Conservation (phyloP, 768 basidiomycete genomes). For the Nidularia pulvinata region DNA sequence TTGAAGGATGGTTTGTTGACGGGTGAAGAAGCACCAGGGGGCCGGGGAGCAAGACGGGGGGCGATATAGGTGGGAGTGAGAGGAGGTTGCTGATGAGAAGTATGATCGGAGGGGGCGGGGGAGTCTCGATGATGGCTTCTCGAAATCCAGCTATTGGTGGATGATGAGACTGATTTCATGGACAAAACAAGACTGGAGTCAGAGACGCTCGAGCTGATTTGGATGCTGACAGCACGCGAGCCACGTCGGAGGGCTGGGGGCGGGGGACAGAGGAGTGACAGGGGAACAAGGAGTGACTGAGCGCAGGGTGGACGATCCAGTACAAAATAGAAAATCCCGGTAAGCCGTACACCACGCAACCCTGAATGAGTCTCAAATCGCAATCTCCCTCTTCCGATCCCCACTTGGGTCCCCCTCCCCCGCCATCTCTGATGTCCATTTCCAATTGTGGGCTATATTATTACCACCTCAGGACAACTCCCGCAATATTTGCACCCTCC, state of each 20-base stretch:
- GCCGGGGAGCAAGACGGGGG: conserved; percentile 34
- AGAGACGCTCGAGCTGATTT: too few relatives aligned
- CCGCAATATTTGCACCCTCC: background rate
- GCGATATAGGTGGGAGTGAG: conserved; percentile 43
- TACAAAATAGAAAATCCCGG: too few relatives aligned
- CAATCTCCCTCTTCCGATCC: too few relatives aligned
- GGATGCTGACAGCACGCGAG: too few relatives aligned
- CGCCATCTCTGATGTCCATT: background rate
- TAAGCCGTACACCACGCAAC: too few relatives aligned
- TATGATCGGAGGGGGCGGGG: conserved; percentile 23
- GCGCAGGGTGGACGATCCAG: too few relatives aligned
- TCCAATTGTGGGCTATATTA: conserved; percentile 3
- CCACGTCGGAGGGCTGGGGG: too few relatives aligned
- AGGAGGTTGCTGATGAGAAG: conserved; percentile 25
- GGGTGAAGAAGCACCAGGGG: conserved; percentile 18
- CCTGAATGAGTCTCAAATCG: too few relatives aligned
- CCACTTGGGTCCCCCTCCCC: background rate
- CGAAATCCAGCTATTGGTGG: conserved; percentile 31
- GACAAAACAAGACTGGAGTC: conserved; percentile 6
- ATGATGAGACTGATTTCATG: conserved; percentile 38
- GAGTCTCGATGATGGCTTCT: conserved; percentile 35
- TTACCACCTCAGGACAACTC: background rate
- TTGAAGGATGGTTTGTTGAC: conserved; percentile 28
- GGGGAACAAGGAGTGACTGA: too few relatives aligned
- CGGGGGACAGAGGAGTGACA: too few relatives aligned